Percentiles rank a stretch among this genome's conserved stretches.
Evolutionary conservation across 768 basidiomycete species (phyloP).

Genomic region (Panaeolus cyanescens): DNA sequence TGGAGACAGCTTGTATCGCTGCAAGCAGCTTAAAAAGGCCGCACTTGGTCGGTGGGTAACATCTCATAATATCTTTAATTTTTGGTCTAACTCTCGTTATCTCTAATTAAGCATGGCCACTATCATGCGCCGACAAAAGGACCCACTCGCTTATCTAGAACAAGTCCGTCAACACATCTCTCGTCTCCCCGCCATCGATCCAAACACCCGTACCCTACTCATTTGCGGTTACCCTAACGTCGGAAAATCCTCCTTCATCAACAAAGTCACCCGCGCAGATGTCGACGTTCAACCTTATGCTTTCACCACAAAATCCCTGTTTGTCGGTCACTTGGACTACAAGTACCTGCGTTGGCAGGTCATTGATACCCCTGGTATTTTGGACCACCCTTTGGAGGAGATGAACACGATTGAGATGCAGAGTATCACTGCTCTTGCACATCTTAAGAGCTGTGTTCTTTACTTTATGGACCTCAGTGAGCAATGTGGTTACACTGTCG

Average conservation of each 20-base stretch:
- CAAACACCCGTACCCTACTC: conserved; percentile 95
- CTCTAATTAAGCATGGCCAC: conserved; percentile 83
- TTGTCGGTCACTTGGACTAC: conserved; percentile 98
- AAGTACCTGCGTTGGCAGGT: conserved; percentile 99
- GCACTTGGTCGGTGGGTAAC: conserved; percentile 88
- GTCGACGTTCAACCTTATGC: conserved; percentile 99
- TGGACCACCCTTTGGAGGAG: conserved; percentile 97
- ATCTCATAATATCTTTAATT: neutral
- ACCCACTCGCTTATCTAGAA: conserved; percentile 96
- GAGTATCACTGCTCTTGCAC: conserved; percentile 96
- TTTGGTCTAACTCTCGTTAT: conserved; percentile 1
- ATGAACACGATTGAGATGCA: conserved; percentile 99
- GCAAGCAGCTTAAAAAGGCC: conserved; percentile 97
- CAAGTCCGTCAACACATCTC: conserved; percentile 99
- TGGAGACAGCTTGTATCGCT: conserved; percentile 95
- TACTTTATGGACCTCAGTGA: conserved; percentile 99
- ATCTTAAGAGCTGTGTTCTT: conserved; percentile 89
- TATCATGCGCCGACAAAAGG: conserved; percentile 97
- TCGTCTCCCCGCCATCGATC: conserved; percentile 97
- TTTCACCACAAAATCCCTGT: conserved; percentile 98
- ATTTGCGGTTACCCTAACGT: conserved; percentile 99
- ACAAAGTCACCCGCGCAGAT: conserved; percentile 98
- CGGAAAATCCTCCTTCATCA: conserved; percentile 98
- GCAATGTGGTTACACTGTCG: conserved; percentile 96
- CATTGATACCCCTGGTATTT: conserved; percentile 97